Percentiles rank a stretch among this genome's conserved stretches.
These are phyloP conservation scores for Backusella liffmaniae DNA, from an alignment of 192 early-diverging fungal species.

Conservation along the genomic window DNA sequence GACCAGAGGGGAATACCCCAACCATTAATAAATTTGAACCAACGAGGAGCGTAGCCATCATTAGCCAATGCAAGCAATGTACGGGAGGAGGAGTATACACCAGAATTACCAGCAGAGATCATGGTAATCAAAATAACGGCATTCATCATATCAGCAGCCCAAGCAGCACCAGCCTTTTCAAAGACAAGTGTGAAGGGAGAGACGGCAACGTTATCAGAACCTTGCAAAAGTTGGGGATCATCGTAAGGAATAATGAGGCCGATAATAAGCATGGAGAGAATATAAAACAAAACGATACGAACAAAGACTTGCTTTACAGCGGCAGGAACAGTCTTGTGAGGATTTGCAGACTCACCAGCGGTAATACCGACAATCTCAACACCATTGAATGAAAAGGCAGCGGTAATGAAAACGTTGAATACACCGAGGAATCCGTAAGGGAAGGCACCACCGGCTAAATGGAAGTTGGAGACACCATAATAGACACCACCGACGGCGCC, in stretches of 20 bases:
- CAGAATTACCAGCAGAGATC: constrained; percentile 81
- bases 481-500: constrained; percentile 60
- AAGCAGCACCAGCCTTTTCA: constrained; percentile 55
- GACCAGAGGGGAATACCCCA: constrained; percentile 65
- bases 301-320: constrained; percentile 79
- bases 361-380: constrained; percentile 90
- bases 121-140: constrained; percentile 67
- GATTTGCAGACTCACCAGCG: constrained; percentile 88
- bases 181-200: constrained; percentile 74
- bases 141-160: constrained; percentile 71
- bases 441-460: constrained; percentile 54
- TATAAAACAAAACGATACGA: constrained; percentile 82
- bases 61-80: constrained; percentile 73
- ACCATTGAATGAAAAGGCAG: constrained; percentile 85
- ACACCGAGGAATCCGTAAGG: constrained; percentile 61
- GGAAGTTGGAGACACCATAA: constrained; percentile 67
- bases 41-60: constrained; percentile 73
- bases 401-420: constrained; percentile 67
- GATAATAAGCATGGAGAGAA: constrained; percentile 82
- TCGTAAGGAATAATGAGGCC: constrained; percentile 78
- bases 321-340: constrained; percentile 69
- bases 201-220: constrained; percentile 51
- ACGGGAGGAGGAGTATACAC: constrained; percentile 82
- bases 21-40: constrained; percentile 59
- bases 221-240: constrained; percentile 55